Evolutionary conservation across 495 filamentous ascomycete genomes (phyloP).

Genomic region (Penicillium paradoxum): DNA sequence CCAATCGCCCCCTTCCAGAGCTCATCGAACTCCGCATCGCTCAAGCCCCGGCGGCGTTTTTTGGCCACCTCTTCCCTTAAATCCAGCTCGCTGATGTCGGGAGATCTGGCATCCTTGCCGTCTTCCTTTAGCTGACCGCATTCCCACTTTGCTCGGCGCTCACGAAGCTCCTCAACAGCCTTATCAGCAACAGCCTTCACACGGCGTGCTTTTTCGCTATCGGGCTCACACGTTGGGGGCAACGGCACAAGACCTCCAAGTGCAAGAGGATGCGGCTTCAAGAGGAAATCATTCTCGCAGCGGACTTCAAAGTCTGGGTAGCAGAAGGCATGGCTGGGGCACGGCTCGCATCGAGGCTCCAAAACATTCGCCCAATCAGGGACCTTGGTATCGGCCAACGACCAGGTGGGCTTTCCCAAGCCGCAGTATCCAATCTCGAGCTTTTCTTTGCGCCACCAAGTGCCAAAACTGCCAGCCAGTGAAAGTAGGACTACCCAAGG

Average conservation of each 20-base stretch:
- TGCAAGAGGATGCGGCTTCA: slow-evolving; percentile 78
- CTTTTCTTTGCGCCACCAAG: slow-evolving; percentile 92
- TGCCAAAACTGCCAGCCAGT: slow-evolving; percentile 64
- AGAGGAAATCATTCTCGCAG: slow-evolving; percentile 84
- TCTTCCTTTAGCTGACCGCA: slow-evolving; percentile 72
- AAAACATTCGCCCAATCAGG: slow-evolving; percentile 63
- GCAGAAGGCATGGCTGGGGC: slow-evolving; percentile 87
- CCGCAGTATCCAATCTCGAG: slow-evolving; percentile 92
- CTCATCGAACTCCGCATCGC: slow-evolving; percentile 84
- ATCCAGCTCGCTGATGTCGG: slow-evolving; percentile 67
- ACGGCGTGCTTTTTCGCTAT: slow-evolving; percentile 83
- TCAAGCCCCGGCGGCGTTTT: slow-evolving; percentile 73
- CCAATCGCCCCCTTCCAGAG: slow-evolving; percentile 83
- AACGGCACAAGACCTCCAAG: slow-evolving; percentile 77
- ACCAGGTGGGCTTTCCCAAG: slow-evolving; percentile 62
- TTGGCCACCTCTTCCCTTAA: slow-evolving; percentile 68
- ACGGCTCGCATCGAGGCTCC: slow-evolving; percentile 84
- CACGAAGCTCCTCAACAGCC: slow-evolving; percentile 80
- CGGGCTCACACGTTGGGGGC: slow-evolving; percentile 89
- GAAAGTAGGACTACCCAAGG: slow-evolving; percentile 63
- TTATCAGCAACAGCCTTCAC: slow-evolving; percentile 84
- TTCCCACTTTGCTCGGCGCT: slow-evolving; percentile 82
- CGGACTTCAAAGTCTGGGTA: slow-evolving; percentile 67
- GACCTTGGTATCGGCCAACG: slow-evolving; percentile 47
- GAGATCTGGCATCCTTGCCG: slow-evolving; percentile 51